A percentile compares a stretch with the other conserved stretches of the same genome.
Conservation (phyloP, 495 filamentous ascomycete species). For the Aspergillus carlsbadensis region DNA sequence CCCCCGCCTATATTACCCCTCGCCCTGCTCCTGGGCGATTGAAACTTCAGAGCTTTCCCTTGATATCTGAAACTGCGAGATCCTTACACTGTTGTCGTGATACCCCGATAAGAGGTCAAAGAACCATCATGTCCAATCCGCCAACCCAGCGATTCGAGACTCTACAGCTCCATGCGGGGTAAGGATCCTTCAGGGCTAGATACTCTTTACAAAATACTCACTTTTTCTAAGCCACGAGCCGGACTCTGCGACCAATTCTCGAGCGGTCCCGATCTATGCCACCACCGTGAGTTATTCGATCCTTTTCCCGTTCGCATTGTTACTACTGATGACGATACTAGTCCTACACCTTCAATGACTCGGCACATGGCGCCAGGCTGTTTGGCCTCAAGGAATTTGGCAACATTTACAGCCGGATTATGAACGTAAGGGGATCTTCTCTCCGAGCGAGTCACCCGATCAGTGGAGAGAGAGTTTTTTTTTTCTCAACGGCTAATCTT, state of each 20-base stretch:
- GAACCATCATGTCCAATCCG: constrained; percentile 31
- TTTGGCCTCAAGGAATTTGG: constrained; percentile 98
- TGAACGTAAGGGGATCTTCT: constrained; percentile 87
- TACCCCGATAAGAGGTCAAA: not conserved
- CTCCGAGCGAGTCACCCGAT: too few species aligned
- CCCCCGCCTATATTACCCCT: constrained; percentile 12
- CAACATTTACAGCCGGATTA: constrained; percentile 97
- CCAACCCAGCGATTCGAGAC: constrained; percentile 72
- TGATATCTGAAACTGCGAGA: too few species aligned
- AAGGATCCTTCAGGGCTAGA: too few species aligned
- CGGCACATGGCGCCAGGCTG: constrained; percentile 90
- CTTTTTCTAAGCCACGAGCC: constrained; percentile 73
- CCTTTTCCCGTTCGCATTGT: not conserved
- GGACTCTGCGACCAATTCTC: constrained; percentile 82
- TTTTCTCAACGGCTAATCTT: too few species aligned
- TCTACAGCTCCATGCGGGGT: constrained; percentile 96
- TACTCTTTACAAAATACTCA: too few species aligned
- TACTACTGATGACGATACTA: constrained; percentile 26
- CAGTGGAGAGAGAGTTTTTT: too few species aligned
- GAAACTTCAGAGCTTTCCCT: not conserved
- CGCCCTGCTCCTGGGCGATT: not conserved
- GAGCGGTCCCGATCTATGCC: constrained; percentile 96
- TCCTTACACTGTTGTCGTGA: too few species aligned
- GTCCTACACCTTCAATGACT: constrained; percentile 96
- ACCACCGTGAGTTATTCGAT: constrained; percentile 62